Conservation (phyloP, 208 protist species). For the Acanthamoeba triangularis region DNA sequence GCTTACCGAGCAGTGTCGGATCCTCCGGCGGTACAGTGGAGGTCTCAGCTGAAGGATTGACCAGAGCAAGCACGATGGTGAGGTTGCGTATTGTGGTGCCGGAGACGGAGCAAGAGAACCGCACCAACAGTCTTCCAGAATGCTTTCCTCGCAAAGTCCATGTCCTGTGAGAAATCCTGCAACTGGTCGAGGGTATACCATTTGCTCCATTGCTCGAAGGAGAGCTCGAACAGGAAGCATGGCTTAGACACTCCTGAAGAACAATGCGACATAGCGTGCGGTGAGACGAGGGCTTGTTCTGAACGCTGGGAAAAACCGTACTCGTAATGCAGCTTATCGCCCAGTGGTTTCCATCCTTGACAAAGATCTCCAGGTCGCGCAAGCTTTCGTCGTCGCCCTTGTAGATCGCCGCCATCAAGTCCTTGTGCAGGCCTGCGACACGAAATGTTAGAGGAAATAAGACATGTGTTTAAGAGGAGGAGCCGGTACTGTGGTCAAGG, state of each 20-base stretch:
- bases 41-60: not conserved
- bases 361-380: not conserved
- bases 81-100: too few species aligned
- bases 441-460: not conserved
- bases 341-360: not conserved
- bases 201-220: not conserved
- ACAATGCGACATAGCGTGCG: too few species aligned
- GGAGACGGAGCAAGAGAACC: too few species aligned
- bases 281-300: not conserved
- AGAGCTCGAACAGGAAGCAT: not conserved
- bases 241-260: not conserved
- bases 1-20: not conserved
- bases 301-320: not conserved
- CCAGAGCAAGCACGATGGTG: too few species aligned
- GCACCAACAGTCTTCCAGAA: not conserved
- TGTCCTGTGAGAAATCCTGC: not conserved
- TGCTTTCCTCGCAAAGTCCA: not conserved
- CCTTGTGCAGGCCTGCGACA: not conserved
- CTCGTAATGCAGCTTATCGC: not conserved
- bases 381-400: not conserved
- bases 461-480: not conserved
- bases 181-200: not conserved
- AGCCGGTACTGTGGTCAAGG: too few species aligned
- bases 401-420: not conserved
- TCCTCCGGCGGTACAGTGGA: not conserved